Conservation (phyloP, 495 filamentous ascomycete species). For the Cairneyella variabilis region DNA sequence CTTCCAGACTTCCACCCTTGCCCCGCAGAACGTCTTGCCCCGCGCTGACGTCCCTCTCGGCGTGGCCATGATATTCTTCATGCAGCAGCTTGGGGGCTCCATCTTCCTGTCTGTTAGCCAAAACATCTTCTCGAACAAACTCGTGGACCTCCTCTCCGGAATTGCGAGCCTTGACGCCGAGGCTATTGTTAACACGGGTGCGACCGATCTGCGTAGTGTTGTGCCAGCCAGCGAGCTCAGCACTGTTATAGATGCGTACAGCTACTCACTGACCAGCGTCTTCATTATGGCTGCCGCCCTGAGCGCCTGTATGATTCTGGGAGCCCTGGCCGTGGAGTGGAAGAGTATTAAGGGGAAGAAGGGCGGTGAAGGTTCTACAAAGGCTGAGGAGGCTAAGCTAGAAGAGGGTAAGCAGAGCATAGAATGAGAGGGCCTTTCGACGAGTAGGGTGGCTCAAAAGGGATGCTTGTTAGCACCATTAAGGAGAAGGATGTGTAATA, state of each 20-base stretch:
- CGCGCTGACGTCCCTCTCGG: conserved; percentile 50
- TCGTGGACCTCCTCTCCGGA: conserved; percentile 13
- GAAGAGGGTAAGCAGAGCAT: conserved; percentile 4
- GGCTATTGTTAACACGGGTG: conserved; percentile 46
- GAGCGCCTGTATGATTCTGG: conserved; percentile 53
- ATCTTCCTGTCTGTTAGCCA: conserved; percentile 56
- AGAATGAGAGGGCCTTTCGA: no score
- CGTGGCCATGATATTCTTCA: conserved; percentile 51
- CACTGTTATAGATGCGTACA: conserved; percentile 61
- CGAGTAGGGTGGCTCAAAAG: no score
- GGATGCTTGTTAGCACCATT: no score
- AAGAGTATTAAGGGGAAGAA: conserved; percentile 54
- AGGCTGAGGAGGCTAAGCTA: background rate
- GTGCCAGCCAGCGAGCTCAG: conserved; percentile 42
- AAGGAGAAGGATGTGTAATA: no score
- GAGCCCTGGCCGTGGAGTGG: conserved; percentile 63
- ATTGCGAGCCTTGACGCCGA: conserved; percentile 22
- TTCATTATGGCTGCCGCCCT: conserved; percentile 60
- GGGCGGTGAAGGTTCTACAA: background rate
- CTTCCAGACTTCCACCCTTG: conserved; percentile 51
- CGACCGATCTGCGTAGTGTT: conserved; percentile 56
- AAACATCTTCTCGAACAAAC: conserved; percentile 24
- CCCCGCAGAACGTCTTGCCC: conserved; percentile 48
- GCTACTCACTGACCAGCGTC: conserved; percentile 53
- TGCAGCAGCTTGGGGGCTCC: conserved; percentile 55